A percentile compares a stretch with the other conserved stretches of the same genome.
phyloP scores from a whole-genome alignment of 768 basidiomycete species.

The Leccinellum rugosiceps region DNA sequence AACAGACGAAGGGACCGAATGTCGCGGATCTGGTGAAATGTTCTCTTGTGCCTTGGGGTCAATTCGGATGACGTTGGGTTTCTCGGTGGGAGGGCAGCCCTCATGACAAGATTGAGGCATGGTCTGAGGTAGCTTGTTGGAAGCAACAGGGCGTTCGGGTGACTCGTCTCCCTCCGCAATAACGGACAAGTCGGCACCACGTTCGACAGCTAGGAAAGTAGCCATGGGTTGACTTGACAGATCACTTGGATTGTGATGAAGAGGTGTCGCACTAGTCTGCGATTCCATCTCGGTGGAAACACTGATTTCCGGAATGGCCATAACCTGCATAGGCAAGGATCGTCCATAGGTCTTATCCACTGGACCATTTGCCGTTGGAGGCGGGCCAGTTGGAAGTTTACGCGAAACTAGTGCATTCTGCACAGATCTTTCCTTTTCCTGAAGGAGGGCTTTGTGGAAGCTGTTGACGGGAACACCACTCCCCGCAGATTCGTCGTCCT shows the following conservation, averaged over 20 bases:
- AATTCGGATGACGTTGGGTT: background rate
- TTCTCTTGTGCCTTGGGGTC: slow-evolving; percentile 6
- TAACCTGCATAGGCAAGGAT: slow-evolving; percentile 2
- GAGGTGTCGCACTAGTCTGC: background rate
- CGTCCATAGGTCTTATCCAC: background rate
- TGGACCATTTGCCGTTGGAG: background rate
- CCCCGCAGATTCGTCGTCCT: slow-evolving; percentile 36
- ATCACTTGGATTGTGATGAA: slow-evolving; percentile 1
- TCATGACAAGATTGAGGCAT: background rate
- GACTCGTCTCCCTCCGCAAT: slow-evolving; percentile 72
- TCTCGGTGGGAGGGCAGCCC: background rate
- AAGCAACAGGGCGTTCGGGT: slow-evolving; percentile 34
- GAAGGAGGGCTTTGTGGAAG: slow-evolving; percentile 45
- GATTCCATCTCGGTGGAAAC: slow-evolving; percentile 4
- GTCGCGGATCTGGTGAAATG: slow-evolving; percentile 14
- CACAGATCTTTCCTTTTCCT: slow-evolving; percentile 27
- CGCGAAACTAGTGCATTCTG: background rate
- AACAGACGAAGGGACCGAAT: slow-evolving; percentile 28
- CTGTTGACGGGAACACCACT: slow-evolving; percentile 44
- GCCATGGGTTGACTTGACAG: background rate
- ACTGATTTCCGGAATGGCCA: slow-evolving; percentile 4
- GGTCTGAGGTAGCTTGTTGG: background rate
- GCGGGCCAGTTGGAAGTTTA: background rate
- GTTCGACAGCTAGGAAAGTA: slow-evolving; percentile 23
- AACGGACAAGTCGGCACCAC: slow-evolving; percentile 53